These are phyloP conservation scores for Cinchona pubescens DNA, from an alignment of 257 asterid species.

Conservation along the genomic window DNA sequence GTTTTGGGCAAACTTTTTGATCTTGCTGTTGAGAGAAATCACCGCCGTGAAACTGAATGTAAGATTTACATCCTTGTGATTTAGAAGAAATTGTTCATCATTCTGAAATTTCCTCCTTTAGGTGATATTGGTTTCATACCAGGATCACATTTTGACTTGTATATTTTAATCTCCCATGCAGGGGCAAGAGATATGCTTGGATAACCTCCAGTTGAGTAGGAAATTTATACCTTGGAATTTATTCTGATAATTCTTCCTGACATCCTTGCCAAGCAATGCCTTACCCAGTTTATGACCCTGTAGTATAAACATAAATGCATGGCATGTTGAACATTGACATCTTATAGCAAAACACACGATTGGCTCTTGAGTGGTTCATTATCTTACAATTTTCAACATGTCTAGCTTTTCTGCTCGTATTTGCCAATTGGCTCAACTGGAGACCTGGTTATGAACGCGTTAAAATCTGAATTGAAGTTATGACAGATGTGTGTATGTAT, in stretches of 20 bases:
- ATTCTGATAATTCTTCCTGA: neutral
- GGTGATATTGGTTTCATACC: neutral
- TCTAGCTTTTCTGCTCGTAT: neutral
- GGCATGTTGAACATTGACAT: neutral
- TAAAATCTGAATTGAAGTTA: neutral
- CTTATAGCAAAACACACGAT: neutral
- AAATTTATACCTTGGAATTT: neutral
- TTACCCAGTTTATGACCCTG: neutral
- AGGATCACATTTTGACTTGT: neutral
- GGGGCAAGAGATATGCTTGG: neutral
- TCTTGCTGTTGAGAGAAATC: slow-evolving; percentile 77
- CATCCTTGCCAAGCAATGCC: neutral
- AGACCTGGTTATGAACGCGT: neutral
- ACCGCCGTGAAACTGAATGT: slow-evolving; percentile 45
- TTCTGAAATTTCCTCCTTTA: neutral
- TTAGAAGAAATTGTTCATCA: neutral
- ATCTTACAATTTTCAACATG: neutral
- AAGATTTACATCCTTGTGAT: slow-evolving; percentile 25
- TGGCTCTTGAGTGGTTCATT: neutral
- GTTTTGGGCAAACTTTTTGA: slow-evolving; percentile 81
- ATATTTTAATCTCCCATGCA: neutral
- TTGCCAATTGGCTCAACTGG: too few species aligned
- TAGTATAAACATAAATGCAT: neutral
- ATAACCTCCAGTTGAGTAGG: neutral
- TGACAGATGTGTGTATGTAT: neutral